Evolutionary conservation across 2,329 filamentous ascomycete genomes (phyloP).

Genomic region (Aspergillus sp.): DNA sequence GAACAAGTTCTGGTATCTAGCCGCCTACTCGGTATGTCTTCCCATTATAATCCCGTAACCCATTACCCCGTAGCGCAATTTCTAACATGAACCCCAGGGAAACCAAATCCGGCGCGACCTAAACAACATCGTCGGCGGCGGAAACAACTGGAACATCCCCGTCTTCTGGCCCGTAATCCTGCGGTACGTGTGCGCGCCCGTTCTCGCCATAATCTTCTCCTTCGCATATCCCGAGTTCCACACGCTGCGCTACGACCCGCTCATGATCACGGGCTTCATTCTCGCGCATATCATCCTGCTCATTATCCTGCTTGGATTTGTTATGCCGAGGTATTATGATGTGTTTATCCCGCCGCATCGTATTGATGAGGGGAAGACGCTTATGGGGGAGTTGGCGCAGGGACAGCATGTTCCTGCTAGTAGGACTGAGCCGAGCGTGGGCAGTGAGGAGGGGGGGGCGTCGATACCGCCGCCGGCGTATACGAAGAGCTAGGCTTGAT

Average conservation of each 20-base stretch:
- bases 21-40: conserved; percentile 56
- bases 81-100: conserved; percentile 38
- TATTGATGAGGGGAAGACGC: conserved; percentile 42
- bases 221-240: conserved; percentile 55
- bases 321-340: conserved; percentile 56
- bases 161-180: conserved; percentile 52
- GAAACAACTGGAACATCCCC: conserved; percentile 59
- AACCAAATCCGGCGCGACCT: conserved; percentile 58
- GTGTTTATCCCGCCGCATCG: conserved; percentile 52
- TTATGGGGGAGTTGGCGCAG: not conserved
- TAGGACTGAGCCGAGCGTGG: not conserved
- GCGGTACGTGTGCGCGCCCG: conserved; percentile 52
- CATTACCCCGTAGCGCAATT: no score
- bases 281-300: conserved; percentile 50
- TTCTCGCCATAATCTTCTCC: conserved; percentile 53
- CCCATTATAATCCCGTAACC: no score
- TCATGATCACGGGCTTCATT: conserved; percentile 53
- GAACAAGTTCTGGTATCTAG: conserved; percentile 53
- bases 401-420: not conserved
- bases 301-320: conserved; percentile 49
- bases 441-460: not conserved
- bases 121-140: conserved; percentile 54
- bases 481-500: not conserved
- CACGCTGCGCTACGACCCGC: conserved; percentile 49
- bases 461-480: not conserved